These are phyloP conservation scores for Gossypium anomalum DNA, from an alignment of 345 rosid species.

Conservation along the genomic window DNA sequence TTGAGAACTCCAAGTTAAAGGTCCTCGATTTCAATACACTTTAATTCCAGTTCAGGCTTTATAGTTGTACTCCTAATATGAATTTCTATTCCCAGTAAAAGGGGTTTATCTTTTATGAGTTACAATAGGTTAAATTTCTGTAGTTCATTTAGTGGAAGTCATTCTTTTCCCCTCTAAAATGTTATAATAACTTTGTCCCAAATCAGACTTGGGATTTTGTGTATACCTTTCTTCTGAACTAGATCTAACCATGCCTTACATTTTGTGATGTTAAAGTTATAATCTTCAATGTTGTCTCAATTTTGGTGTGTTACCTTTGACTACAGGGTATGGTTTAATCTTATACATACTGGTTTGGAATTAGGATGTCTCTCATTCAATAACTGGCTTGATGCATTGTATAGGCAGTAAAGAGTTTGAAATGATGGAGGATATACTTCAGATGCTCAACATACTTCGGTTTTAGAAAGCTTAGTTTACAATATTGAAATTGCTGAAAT, in stretches of 20 bases:
- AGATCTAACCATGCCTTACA: background rate
- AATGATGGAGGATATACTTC: background rate
- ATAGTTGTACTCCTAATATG: background rate
- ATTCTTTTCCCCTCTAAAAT: too few species aligned
- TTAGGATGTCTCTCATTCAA: background rate
- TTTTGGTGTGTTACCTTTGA: background rate
- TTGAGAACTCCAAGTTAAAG: background rate
- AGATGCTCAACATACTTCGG: background rate
- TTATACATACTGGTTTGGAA: background rate
- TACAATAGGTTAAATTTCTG: background rate
- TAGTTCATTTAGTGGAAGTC: background rate
- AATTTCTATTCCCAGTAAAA: background rate
- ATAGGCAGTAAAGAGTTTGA: background rate
- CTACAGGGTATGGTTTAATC: background rate
- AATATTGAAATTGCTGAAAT: background rate
- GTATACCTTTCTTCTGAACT: background rate
- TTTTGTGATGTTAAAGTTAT: background rate
- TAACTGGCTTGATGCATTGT: background rate
- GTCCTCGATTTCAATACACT: background rate
- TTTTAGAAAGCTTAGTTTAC: conserved; percentile 6
- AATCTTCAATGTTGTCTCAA: background rate
- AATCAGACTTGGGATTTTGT: background rate
- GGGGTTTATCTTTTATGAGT: background rate
- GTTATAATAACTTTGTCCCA: background rate
- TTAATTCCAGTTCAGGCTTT: background rate